Evolutionary conservation across 768 basidiomycete species (phyloP).

Genomic region (Panellus pusillus): DNA sequence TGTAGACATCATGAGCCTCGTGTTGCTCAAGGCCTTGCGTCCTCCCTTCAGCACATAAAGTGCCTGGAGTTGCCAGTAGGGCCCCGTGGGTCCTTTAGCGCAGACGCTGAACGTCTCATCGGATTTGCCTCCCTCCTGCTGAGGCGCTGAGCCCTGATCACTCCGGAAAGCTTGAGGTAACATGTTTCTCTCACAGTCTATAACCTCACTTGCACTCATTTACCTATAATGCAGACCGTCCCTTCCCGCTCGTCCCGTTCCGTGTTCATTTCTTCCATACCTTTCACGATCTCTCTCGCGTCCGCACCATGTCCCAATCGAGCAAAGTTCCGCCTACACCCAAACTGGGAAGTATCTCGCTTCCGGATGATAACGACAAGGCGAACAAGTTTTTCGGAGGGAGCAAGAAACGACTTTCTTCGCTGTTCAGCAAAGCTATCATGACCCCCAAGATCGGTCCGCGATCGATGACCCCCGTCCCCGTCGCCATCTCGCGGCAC

Average conservation of each 20-base stretch:
- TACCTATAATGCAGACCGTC: neutral
- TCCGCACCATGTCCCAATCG: slow-evolving; percentile 18
- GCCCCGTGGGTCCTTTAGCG: slow-evolving; percentile 17
- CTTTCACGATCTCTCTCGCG: neutral
- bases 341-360: slow-evolving; percentile 21
- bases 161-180: neutral
- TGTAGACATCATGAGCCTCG: slow-evolving; percentile 22
- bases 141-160: neutral
- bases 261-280: slow-evolving; percentile 16
- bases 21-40: slow-evolving; percentile 25
- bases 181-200: neutral
- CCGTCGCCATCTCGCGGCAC: slow-evolving; percentile 12
- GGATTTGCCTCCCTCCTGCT: too few species aligned
- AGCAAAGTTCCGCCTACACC: slow-evolving; percentile 19
- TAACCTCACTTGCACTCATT: neutral
- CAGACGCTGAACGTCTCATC: neutral
- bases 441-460: slow-evolving; percentile 1
- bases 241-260: neutral
- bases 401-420: slow-evolving; percentile 15
- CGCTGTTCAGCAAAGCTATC: slow-evolving; percentile 16
- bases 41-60: slow-evolving; percentile 25
- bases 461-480: slow-evolving; percentile 20
- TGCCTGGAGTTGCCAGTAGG: slow-evolving; percentile 20
- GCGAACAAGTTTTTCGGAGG: slow-evolving; percentile 16
- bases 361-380: slow-evolving; percentile 17